Base-by-base conservation (phyloP, 345 rosid genomes). In the Gynandropsis gynandra region DNA sequence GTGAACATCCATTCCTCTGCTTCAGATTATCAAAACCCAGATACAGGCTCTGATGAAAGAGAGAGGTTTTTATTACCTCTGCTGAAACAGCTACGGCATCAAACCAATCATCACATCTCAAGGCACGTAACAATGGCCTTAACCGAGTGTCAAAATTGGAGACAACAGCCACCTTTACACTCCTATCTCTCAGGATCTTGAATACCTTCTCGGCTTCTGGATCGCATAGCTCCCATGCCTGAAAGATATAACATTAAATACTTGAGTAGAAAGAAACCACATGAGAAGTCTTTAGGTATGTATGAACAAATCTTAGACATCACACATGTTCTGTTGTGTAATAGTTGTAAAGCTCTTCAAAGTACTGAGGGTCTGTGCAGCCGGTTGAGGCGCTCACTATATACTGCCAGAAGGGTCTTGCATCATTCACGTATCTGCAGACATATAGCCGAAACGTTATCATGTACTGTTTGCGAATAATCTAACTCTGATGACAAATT, bases 161-260 rank as follows among this genome's bases (percentile, higher is more conserved):
- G 42, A 92, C 98, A 48, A 92, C 78, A 10, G 90, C 97, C 65
- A 85, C 52, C 61, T 92, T 92, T 8, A 92, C 85, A 9, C 95
- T 95, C 1, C 86, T 85, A 62, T 72, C 68, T 54, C 74, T 82
- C 27, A 92, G 74, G 51, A 95, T 94, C 63, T 70, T 70, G 47
- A 92, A 92, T 27, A 87, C 95, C 58, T 78, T 81, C 75, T 69
- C 90, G 21, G 97, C 94, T 18, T 82, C 89, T 16, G 95, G 94
- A 68, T 92, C 98, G 64, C 89, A 82, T 10, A 92, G 76, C 77
- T 81, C 89, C 98, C 98, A 92, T 8, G 98, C 98, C 98, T 92
- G 64, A 33, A 15, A 58, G 66, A 61, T 27, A 29, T 1, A 61
- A 53, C 2, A 40, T 6, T 57, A 8, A 32, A 1, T 5, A 16